Conservation (phyloP, 176 grass and related monocot genomes). For the Avena insularis region DNA sequence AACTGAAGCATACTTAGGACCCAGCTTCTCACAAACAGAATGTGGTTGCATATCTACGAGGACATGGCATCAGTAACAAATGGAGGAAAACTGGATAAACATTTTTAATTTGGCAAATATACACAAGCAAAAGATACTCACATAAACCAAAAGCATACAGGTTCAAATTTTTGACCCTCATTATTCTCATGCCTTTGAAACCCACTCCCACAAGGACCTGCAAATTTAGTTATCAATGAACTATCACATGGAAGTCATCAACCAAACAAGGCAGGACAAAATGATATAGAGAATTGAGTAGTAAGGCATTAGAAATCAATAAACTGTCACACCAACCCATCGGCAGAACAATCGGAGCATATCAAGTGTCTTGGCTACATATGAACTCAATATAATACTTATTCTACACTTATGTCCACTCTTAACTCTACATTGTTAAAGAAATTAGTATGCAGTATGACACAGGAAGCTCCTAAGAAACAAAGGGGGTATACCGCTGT, state of each 20-base stretch:
- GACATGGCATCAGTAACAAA: constrained; percentile 38
- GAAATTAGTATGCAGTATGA: not conserved
- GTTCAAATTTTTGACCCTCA: constrained; percentile 84
- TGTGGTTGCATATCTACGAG: constrained; percentile 81
- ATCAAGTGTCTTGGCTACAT: not conserved
- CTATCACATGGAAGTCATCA: constrained; percentile 20
- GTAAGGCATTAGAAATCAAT: not conserved
- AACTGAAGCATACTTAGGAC: constrained; percentile 89
- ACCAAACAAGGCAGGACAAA: constrained; percentile 14
- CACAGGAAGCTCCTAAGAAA: constrained; percentile 14
- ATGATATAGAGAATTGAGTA: not conserved
- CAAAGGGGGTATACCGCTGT: constrained; percentile 46
- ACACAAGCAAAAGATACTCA: constrained; percentile 52
- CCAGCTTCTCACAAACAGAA: constrained; percentile 85
- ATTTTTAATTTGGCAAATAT: not conserved
- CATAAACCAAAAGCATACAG: constrained; percentile 99
- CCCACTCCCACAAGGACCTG: constrained; percentile 95
- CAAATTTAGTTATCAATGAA: constrained; percentile 41
- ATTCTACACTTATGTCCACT: constrained; percentile 9
- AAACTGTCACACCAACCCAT: not conserved
- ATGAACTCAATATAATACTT: not conserved
- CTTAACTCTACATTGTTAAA: constrained; percentile 9
- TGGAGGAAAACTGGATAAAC: not conserved
- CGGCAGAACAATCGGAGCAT: constrained; percentile 11
- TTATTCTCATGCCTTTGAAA: constrained; percentile 86